phyloP scores from a whole-genome alignment of 345 rosid species.

The Stellera chamaejasme region DNA sequence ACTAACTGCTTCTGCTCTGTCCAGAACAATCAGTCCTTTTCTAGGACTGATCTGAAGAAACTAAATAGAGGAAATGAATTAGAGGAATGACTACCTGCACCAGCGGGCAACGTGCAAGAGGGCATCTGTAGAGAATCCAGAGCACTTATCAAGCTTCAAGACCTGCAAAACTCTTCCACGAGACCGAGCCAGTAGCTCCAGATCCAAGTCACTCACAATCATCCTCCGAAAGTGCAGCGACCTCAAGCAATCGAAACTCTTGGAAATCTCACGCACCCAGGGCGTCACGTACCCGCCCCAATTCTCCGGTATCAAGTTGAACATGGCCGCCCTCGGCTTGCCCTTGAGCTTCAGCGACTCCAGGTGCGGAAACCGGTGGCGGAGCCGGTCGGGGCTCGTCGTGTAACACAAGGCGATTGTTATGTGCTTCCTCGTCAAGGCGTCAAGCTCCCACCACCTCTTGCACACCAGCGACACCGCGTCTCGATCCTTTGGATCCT shows the following conservation, averaged over 20 bases:
- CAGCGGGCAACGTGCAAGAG: conserved; percentile 50
- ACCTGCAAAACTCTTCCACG: conserved; percentile 39
- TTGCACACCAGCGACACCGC: conserved; percentile 72
- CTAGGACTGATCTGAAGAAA: too few species aligned
- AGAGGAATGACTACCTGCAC: conserved; percentile 49
- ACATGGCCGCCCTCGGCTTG: conserved; percentile 94
- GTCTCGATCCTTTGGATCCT: conserved; percentile 66
- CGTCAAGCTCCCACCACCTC: conserved; percentile 68
- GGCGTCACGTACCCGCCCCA: conserved; percentile 89
- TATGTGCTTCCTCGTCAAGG: conserved; percentile 68
- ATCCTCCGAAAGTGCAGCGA: conserved; percentile 73
- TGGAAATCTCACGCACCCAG: conserved; percentile 57
- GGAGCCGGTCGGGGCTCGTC: conserved; percentile 56
- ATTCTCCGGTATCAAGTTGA: conserved; percentile 80
- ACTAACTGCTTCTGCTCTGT: neutral
- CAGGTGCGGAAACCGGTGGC: conserved; percentile 47
- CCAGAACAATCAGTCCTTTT: neutral
- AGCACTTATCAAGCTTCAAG: conserved; percentile 83
- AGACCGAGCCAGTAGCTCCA: conserved; percentile 40
- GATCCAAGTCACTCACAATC: conserved; percentile 81
- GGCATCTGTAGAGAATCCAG: conserved; percentile 84
- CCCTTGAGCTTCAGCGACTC: conserved; percentile 87
- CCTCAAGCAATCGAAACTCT: conserved; percentile 43
- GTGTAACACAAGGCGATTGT: conserved; percentile 83
- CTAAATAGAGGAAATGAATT: neutral